Evolutionary conservation across 2,329 filamentous ascomycete species (phyloP).

Genomic region (Aspergillus udagawae): DNA sequence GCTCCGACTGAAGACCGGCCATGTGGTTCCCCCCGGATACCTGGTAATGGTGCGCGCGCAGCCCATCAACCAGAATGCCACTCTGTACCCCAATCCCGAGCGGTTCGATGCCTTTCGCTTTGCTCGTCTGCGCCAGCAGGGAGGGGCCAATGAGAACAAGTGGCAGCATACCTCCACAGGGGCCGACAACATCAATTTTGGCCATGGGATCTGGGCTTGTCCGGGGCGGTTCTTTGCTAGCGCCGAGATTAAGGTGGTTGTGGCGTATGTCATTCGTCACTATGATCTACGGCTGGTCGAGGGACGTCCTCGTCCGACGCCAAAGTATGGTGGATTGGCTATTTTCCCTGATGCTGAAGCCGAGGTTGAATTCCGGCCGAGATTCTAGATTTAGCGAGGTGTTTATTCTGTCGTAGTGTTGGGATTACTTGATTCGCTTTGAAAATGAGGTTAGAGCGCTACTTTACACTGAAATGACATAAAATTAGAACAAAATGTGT

Average conservation of each 20-base stretch:
- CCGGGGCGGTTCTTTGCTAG: conserved; percentile 26
- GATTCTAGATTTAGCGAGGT: too few species aligned
- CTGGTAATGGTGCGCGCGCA: neutral
- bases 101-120: neutral
- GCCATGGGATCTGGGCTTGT: conserved; percentile 15
- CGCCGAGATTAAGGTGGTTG: conserved; percentile 20
- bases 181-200: neutral
- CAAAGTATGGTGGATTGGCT: neutral
- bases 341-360: neutral
- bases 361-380: neutral
- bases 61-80: neutral
- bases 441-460: too few species aligned
- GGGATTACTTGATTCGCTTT: too few species aligned
- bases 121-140: neutral
- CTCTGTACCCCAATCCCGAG: neutral
- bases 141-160: neutral
- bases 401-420: too few species aligned
- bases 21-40: neutral
- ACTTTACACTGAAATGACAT: too few species aligned
- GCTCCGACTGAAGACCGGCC: neutral
- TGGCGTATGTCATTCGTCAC: neutral
- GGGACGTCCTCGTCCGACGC: neutral
- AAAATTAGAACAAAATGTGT: too few species aligned
- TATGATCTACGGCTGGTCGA: neutral
- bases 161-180: neutral